A percentile compares a stretch with the other conserved stretches of the same genome.
phyloP scores from a whole-genome alignment of 1,284 basidiomycete species.

The Puccinia novopanici region DNA sequence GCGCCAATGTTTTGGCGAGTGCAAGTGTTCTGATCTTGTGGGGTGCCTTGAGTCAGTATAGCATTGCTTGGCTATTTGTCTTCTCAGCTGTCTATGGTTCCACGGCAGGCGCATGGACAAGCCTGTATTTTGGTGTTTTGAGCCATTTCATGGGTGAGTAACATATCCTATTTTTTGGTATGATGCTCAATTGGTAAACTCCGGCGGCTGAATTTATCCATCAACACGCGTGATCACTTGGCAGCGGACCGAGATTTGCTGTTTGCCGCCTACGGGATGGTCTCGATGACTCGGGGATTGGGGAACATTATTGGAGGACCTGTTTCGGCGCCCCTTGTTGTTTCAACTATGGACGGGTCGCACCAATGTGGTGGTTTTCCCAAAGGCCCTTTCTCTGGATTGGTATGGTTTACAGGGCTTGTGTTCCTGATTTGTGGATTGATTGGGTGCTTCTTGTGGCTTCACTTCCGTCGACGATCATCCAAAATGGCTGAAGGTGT shows the following conservation, averaged over 20 bases:
- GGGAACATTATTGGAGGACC: conserved; percentile 62
- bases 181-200: neutral
- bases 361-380: conserved; percentile 7
- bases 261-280: conserved; percentile 59
- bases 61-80: conserved; percentile 16
- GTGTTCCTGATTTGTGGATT: conserved; percentile 17
- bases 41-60: conserved; percentile 19
- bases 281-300: conserved; percentile 61
- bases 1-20: conserved; percentile 8
- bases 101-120: conserved; percentile 46
- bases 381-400: conserved; percentile 5
- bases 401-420: conserved; percentile 5
- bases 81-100: conserved; percentile 30
- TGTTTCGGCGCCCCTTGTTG: conserved; percentile 59
- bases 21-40: conserved; percentile 34
- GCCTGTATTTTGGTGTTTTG: conserved; percentile 36
- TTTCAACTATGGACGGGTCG: neutral
- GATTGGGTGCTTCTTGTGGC: conserved; percentile 10
- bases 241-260: conserved; percentile 7
- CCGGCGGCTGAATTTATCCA: neutral
- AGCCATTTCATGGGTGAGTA: conserved; percentile 2
- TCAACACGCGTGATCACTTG: neutral
- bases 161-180: neutral
- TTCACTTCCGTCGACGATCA: neutral
- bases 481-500: neutral